phyloP scores from a whole-genome alignment of 441 rosid genomes.

The Eutrema salsugineum region DNA sequence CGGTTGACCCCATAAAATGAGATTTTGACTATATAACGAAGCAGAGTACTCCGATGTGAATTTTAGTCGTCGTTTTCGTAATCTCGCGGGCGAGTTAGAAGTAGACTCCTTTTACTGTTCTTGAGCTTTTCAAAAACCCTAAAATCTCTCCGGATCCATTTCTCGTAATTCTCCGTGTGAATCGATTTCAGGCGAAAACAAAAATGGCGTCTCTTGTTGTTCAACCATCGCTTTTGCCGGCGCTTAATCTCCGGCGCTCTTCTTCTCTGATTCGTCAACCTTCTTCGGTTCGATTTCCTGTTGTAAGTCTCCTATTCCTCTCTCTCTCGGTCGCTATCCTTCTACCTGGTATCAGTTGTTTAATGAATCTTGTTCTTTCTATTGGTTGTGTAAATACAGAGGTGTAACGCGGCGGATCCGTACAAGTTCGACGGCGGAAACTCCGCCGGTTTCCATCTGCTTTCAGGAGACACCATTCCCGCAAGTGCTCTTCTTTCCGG shows the following conservation, averaged over 20 bases:
- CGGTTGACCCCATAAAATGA: too few relatives aligned
- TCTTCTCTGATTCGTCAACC: background rate
- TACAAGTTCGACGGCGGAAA: conserved; percentile 56
- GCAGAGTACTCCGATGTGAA: background rate
- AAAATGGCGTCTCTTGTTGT: conserved; percentile 50
- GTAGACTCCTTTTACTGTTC: background rate
- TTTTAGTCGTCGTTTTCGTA: background rate
- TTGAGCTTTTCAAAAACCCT: conserved; percentile 1
- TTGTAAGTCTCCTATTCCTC: conserved; percentile 17
- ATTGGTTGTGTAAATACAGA: conserved; percentile 33
- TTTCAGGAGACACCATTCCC: conserved; percentile 29
- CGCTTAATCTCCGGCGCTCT: conserved; percentile 18
- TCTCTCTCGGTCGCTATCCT: background rate
- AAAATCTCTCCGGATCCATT: conserved; percentile 4
- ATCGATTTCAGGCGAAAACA: background rate
- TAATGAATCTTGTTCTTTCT: background rate
- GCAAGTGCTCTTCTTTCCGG: conserved; percentile 40
- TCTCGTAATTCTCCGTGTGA: background rate
- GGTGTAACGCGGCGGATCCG: conserved; percentile 66
- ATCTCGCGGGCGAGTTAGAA: background rate
- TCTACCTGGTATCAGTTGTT: conserved; percentile 16
- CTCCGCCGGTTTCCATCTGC: conserved; percentile 39
- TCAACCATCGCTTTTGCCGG: conserved; percentile 25
- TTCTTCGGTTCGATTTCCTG: conserved; percentile 28
- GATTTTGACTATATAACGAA: background rate